Percentiles rank a stretch among this genome's conserved stretches.
These are phyloP conservation scores for Begonia masoniana DNA, from an alignment of 306 rosid genomes.

Conservation along the genomic window DNA sequence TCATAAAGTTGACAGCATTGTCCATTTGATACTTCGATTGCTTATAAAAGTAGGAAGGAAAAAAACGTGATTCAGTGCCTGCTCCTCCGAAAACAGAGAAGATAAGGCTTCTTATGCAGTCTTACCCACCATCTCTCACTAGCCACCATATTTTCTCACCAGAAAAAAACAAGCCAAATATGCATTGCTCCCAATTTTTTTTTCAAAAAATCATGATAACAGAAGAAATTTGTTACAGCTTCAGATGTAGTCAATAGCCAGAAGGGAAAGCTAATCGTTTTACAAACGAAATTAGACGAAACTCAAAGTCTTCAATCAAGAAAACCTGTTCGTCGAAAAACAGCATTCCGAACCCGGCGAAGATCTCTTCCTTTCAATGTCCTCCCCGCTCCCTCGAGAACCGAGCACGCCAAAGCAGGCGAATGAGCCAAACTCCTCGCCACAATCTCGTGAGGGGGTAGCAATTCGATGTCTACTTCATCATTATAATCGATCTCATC, in stretches of 20 bases:
- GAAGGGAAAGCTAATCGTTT: slow-evolving; percentile 2
- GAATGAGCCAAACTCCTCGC: slow-evolving; percentile 34
- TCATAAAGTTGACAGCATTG: too few relatives aligned
- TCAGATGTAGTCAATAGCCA: too few relatives aligned
- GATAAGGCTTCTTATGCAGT: too few relatives aligned
- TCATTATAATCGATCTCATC: slow-evolving; percentile 16
- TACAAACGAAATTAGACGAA: slow-evolving; percentile 6
- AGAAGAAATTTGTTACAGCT: too few relatives aligned
- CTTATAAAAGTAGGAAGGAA: too few relatives aligned
- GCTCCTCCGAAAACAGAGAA: too few relatives aligned
- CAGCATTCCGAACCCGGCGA: slow-evolving; percentile 64
- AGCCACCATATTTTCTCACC: background rate
- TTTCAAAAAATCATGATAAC: too few relatives aligned
- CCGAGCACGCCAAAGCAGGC: slow-evolving; percentile 49
- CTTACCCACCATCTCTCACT: background rate
- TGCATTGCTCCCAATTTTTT: too few relatives aligned
- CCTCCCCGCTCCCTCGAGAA: slow-evolving; percentile 78
- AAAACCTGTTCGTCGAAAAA: slow-evolving; percentile 75
- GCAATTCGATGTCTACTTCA: slow-evolving; percentile 31
- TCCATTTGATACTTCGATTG: too few relatives aligned
- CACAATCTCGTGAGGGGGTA: slow-evolving; percentile 76
- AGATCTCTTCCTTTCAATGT: slow-evolving; percentile 59
- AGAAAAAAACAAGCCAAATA: too few relatives aligned
- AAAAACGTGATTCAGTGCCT: too few relatives aligned
- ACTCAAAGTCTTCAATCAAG: slow-evolving; percentile 28